A percentile compares a stretch with the other conserved stretches of the same genome.
Conservation (phyloP, 2,329 filamentous ascomycete genomes). For the Curvularia eragrostidis region DNA sequence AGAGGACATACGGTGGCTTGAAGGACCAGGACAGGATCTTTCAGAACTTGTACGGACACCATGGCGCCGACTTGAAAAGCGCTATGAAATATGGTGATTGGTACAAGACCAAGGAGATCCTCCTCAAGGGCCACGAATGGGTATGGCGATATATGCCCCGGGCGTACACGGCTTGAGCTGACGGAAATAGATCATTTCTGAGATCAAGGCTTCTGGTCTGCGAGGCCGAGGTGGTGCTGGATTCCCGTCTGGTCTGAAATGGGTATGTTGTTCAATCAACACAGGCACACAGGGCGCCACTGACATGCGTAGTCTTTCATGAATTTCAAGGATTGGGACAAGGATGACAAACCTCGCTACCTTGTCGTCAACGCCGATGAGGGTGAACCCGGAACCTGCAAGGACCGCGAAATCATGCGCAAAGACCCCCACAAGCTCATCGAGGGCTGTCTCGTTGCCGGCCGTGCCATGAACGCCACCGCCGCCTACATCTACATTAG, state of each 20-base stretch:
- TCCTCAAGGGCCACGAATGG: constrained; percentile 97
- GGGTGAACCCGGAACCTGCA: constrained; percentile 98
- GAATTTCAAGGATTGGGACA: constrained; percentile 99
- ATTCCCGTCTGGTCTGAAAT: constrained; percentile 98
- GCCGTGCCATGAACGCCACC: constrained; percentile 97
- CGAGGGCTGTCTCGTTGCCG: constrained; percentile 94
- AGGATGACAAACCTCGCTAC: constrained; percentile 94
- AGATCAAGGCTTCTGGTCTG: constrained; percentile 95
- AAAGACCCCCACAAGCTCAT: constrained; percentile 99
- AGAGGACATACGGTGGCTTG: constrained; percentile 80
- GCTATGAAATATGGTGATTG: constrained; percentile 99
- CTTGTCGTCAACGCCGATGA: constrained; percentile 98
- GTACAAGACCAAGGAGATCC: constrained; percentile 99
- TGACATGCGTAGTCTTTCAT: constrained; percentile 80
- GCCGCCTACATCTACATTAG: constrained; percentile 99
- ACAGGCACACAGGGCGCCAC: constrained; percentile 8
- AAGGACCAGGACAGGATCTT: constrained; percentile 98
- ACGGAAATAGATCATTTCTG: constrained; percentile 78
- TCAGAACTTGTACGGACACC: constrained; percentile 96
- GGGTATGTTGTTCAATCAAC: constrained; percentile 66
- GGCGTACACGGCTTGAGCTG: constrained; percentile 20
- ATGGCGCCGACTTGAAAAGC: constrained; percentile 87
- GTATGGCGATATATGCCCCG: constrained; percentile 50
- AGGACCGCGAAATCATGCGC: constrained; percentile 99
- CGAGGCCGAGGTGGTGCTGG: constrained; percentile 96